Percentiles rank a stretch among this genome's conserved stretches.
These are phyloP conservation scores for Kwoniella shandongensis DNA, from an alignment of 768 basidiomycete genomes.

Conservation along the genomic window DNA sequence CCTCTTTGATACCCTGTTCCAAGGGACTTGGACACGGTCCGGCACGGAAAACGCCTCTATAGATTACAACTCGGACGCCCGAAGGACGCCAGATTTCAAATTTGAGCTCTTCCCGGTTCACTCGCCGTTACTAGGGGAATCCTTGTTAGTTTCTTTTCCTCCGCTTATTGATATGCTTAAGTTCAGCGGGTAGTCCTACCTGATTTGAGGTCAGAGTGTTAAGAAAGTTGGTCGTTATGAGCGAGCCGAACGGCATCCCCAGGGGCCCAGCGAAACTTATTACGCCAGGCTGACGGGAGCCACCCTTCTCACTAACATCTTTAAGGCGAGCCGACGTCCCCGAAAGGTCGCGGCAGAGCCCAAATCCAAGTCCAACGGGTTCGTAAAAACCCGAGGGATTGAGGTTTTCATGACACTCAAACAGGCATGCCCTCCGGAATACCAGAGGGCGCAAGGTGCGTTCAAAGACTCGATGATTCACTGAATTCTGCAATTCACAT, in stretches of 20 bases:
- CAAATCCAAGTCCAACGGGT: slow-evolving; percentile 36
- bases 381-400: slow-evolving; percentile 32
- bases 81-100: slow-evolving; percentile 70
- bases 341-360: slow-evolving; percentile 20
- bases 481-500: slow-evolving; percentile 80
- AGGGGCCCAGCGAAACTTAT: slow-evolving; percentile 56
- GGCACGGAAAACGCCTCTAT: slow-evolving; percentile 71
- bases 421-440: slow-evolving; percentile 66
- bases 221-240: slow-evolving; percentile 55
- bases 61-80: slow-evolving; percentile 73
- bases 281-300: slow-evolving; percentile 54
- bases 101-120: slow-evolving; percentile 82
- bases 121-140: slow-evolving; percentile 85
- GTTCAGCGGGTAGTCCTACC: slow-evolving; percentile 80
- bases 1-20: slow-evolving; percentile 68
- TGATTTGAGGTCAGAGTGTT: slow-evolving; percentile 68
- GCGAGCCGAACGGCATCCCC: slow-evolving; percentile 53
- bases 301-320: slow-evolving; percentile 38
- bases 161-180: slow-evolving; percentile 88
- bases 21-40: slow-evolving; percentile 75
- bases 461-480: slow-evolving; percentile 83
- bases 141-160: slow-evolving; percentile 90
- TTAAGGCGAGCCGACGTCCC: slow-evolving; percentile 42
- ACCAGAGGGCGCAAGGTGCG: slow-evolving; percentile 74
- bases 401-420: slow-evolving; percentile 63